Evolutionary conservation across 129 eudicot species (phyloP), one percentile per base, ranked within the genome.

Genomic region (Arctium minus): DNA sequence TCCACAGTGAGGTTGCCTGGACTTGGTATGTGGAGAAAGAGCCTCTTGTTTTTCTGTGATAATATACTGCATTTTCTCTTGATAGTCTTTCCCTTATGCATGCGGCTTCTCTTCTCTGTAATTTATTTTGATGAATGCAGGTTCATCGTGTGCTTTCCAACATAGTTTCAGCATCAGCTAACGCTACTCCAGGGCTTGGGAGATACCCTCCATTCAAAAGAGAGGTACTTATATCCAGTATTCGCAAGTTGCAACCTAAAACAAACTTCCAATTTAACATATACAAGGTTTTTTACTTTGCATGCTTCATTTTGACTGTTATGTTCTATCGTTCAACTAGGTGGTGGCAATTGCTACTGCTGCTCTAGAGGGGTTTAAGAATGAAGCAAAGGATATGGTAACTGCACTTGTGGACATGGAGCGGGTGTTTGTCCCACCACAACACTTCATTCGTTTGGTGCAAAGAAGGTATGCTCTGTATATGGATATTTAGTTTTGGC

Each of bases 371-470:
- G 97, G 92, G 65, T 96, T 93, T 83, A 96, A 93, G 86, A 88
- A 39, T 84, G 97, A 96, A 39, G 97, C 99, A 70, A 96, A 89
- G 82, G 91, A 88, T 35, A 96, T 96, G 99, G 99, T 96, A 13
- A 90, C 95, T 88, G 98, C 95, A 29, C 94, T 96, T 82, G 99
- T 96, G 72, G 99, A 96, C 91, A 96, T 96, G 99, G 99, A 96
- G 83, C 93, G 99, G 31, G 99, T 92, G 12, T 96, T 93, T 88
- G 99, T 96, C 71, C 99, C 99, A 62, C 99, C 99, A 36, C 99
- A 96, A 74, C 99, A 96, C 77, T 96, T 96, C 75, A 96, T 96
- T 74, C 99, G 99, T 84, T 84, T 96, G 90, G 98, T 96, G 80
- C 99, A 96, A 86, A 93, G 99, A 88, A 86, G 98, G 99, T 96